Evolutionary conservation across 78 protist species (phyloP), one percentile per base, ranked within the genome.

Genomic region (Tieghemostelium lacteum): DNA sequence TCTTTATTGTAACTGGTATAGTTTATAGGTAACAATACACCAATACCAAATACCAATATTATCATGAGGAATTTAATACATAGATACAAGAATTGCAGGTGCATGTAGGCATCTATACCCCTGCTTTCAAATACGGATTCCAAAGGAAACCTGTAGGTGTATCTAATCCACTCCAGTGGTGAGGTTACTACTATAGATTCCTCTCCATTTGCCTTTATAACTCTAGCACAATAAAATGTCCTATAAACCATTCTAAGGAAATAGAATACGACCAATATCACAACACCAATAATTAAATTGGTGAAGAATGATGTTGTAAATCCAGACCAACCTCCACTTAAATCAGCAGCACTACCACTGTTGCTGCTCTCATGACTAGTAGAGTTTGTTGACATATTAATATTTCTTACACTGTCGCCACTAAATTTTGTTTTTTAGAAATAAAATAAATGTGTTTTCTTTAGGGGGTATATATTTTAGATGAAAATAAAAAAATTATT

Each of bases 31-130:
- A 83, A 34, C 29, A 83, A 42, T 5, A 83, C 66, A 3, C 91
- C 91, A 39, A 83, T 69, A 22, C 91, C 91, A 83, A 83, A 83
- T 19, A 83, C 78, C 60, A 83, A 31, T 5, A 83, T 31, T 2
- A 83, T 40, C 2, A 65, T 40, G 1, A 69, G 24, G 0, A 83
- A 20, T 58, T 83, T 42, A 2, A 83, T 83, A 33, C 91, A 83
- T 7, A 83, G 78, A 29, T 39, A 37, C 12, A 83, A 33, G 36
- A 83, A 83, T 58, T 50, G 91, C 5, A 83, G 69, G 29, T 83
- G 91, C 77, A 83, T 83, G 36, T 83, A 83, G 20, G 91, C 91
- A 69, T 83, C 91, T 28, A 83, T 83, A 34, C 91, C 91, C 24
- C 91, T 52, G 8, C 71, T 58, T n/a, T 83, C 91, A 33, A 42